Base-by-base conservation (phyloP, 768 basidiomycete species). In the Epithele typhae region DNA sequence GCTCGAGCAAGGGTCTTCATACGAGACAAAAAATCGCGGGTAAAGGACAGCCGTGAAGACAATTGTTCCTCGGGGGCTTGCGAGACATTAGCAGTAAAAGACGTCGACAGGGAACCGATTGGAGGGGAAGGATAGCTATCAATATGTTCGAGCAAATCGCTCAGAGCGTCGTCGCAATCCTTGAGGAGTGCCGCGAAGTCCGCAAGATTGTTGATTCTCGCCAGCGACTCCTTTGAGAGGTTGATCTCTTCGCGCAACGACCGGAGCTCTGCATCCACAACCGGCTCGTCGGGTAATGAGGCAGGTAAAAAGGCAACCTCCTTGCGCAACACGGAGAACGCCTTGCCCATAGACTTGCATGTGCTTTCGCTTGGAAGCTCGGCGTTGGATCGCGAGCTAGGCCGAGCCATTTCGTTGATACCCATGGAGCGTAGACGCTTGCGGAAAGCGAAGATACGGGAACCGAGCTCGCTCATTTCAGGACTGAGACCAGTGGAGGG, bases 121-220 rank as follows among this genome's bases (percentile, higher is more conserved):
- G 82, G 83, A 25, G 70, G 61, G 3, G 78, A 74, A 8, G 91
- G 90, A 59, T 82, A 92, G 56, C 85, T 89, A 61, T 94, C 91
- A 44, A 92, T 73, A 57, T 92, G 87, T 57, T 92, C 87, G 37
- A 94, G 68, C 4, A 93, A 71, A 62, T 92, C 88, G 56, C 91
- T 93, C 36, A 92, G 70, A 18, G 82, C 78, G n/a, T 72, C 68
- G 60, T 94, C 91, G 54, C 87, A 90, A 17, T 61, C 59, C 22
- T 71, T 70, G 8, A 84, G 62, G 27, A 68, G 59, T 18, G 71
- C 64, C 5, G 71, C 64, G 39, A 92, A 66, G n/a, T 70, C 65
- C 9, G 74, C 77, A n/a, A 93, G 66, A 30, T 65, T 66, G 42
- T 75, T 66, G 21, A 89, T 61, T 36, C 72, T 73, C 25, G 71